A percentile compares a stretch with the other conserved stretches of the same genome.
phyloP scores from a whole-genome alignment of 2,329 filamentous ascomycete species.

The Xenoacremonium recifei region DNA sequence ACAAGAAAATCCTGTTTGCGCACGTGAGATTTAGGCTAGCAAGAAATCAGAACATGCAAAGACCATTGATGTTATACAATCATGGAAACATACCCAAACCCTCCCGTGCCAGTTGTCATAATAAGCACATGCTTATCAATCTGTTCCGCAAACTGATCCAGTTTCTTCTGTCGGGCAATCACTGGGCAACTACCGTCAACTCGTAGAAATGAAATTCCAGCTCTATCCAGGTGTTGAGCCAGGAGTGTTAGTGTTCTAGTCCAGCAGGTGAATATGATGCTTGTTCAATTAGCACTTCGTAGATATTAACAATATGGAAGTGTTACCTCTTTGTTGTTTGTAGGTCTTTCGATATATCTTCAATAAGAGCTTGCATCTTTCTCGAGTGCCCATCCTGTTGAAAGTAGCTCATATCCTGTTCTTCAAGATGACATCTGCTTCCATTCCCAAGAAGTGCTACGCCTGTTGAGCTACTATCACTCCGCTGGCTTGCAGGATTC shows the following conservation, averaged over 20 bases:
- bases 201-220: slow-evolving; percentile 30
- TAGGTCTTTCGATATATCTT: slow-evolving; percentile 24
- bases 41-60: rapidly evolving
- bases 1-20: slow-evolving; percentile 47
- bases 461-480: too few species aligned
- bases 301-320: background rate
- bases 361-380: slow-evolving; percentile 32
- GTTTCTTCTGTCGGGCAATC: slow-evolving; percentile 32
- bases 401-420: slow-evolving; percentile 25
- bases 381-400: slow-evolving; percentile 26
- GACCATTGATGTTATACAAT: too few species aligned
- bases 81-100: slow-evolving; percentile 46
- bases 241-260: slow-evolving; percentile 41
- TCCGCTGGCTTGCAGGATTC: too few species aligned
- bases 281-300: background rate
- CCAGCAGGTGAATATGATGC: slow-evolving; percentile 41
- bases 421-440: too few species aligned
- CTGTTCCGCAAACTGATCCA: slow-evolving; percentile 36
- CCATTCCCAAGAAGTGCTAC: too few species aligned
- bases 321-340: background rate
- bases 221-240: slow-evolving; percentile 24
- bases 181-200: slow-evolving; percentile 45
- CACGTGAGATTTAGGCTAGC: slow-evolving; percentile 45
- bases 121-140: slow-evolving; percentile 38
- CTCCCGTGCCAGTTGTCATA: slow-evolving; percentile 53